Conservation (phyloP, 1,139 yeast genomes). For the Lodderomyces metapsilosis region DNA sequence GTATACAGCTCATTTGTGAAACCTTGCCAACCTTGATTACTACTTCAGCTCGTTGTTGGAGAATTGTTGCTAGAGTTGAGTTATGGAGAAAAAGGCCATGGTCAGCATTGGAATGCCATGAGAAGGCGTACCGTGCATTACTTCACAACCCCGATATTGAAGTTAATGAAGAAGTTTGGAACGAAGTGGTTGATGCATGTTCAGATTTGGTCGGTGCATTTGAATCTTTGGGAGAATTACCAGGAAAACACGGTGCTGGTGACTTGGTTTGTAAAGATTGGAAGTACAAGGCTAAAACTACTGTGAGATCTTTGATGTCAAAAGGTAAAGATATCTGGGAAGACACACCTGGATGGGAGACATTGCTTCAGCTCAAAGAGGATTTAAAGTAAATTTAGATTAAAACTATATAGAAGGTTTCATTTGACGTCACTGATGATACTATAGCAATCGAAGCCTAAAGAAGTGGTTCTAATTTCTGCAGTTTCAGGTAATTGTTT, state of each 20-base stretch:
- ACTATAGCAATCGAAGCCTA: conserved; percentile 29
- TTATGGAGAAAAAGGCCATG: conserved; percentile 87
- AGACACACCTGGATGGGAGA: conserved; percentile 75
- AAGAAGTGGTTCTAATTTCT: conserved; percentile 23
- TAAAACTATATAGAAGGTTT: conserved; percentile 4
- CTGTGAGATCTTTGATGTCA: conserved; percentile 73
- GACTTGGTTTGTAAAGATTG: conserved; percentile 87
- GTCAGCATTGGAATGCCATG: conserved; percentile 83
- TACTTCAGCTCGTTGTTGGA: conserved; percentile 76
- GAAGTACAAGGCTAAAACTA: conserved; percentile 78
- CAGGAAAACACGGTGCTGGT: conserved; percentile 83
- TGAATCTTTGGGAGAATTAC: conserved; percentile 79
- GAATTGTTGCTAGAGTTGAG: conserved; percentile 78
- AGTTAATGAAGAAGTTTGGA: conserved; percentile 65
- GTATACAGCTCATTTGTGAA: conserved; percentile 67
- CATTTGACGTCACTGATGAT: conserved; percentile 24
- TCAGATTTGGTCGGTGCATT: conserved; percentile 83
- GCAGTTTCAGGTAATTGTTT: not conserved
- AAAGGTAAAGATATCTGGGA: conserved; percentile 82
- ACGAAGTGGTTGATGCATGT: conserved; percentile 78
- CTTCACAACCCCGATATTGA: conserved; percentile 65
- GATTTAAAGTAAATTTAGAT: conserved; percentile 24
- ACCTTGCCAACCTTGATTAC: conserved; percentile 68
- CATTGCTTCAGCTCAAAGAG: conserved; percentile 54
- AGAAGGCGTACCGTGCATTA: conserved; percentile 79